phyloP scores from a whole-genome alignment of 2,329 filamentous ascomycete species.

The Aschersonia sp. region DNA sequence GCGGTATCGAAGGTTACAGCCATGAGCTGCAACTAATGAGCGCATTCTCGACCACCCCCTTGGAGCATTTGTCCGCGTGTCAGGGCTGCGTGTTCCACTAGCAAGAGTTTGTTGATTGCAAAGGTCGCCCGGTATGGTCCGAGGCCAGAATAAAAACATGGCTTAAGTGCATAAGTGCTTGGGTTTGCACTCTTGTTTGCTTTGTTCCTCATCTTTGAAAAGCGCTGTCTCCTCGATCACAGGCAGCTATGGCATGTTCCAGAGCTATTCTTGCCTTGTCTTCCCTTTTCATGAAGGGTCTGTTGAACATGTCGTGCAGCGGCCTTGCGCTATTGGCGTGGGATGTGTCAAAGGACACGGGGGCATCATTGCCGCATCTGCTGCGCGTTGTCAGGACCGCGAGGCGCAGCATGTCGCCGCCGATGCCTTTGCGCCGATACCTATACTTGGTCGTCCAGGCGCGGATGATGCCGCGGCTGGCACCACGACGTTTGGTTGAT shows the following conservation, averaged over 20 bases:
- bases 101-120: too few species aligned
- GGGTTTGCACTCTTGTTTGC: too few species aligned
- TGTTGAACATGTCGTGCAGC: constrained; percentile 44
- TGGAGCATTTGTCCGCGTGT: too few species aligned
- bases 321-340: constrained; percentile 59
- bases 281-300: constrained; percentile 40
- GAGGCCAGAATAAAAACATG: too few species aligned
- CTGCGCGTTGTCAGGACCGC: constrained; percentile 51
- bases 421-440: constrained; percentile 59
- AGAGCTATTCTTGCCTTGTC: constrained; percentile 33
- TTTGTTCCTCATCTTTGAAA: constrained; percentile 1
- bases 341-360: constrained; percentile 55
- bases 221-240: constrained; percentile 4
- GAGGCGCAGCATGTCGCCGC: constrained; percentile 56
- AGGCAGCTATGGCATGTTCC: constrained; percentile 12
- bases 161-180: too few species aligned
- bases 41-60: too few species aligned
- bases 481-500: constrained; percentile 9
- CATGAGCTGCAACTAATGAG: too few species aligned
- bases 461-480: constrained; percentile 51
- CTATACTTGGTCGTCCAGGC: constrained; percentile 66
- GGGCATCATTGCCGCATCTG: constrained; percentile 44
- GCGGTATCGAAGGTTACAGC: too few species aligned
- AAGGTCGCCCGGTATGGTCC: too few species aligned
- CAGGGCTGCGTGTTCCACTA: too few species aligned